A percentile compares a stretch with the other conserved stretches of the same genome.
Conservation (phyloP, 129 eudicot genomes). For the Tanacetum coccineum region DNA sequence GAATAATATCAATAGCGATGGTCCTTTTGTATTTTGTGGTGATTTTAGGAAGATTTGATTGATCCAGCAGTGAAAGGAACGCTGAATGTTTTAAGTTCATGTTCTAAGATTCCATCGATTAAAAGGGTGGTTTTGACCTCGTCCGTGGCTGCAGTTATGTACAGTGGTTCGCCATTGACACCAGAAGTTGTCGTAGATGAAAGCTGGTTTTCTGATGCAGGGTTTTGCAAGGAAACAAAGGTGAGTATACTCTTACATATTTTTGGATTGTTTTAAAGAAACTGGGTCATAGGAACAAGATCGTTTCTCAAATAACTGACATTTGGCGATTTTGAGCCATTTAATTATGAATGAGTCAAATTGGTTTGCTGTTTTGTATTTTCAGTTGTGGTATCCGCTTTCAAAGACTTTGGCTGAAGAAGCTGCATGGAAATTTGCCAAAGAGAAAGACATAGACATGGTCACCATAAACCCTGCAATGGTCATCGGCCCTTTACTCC, state of each 20-base stretch:
- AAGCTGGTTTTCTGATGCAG: neutral
- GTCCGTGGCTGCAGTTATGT: constrained; percentile 52
- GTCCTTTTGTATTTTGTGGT: neutral
- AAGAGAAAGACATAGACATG: constrained; percentile 62
- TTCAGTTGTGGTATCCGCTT: constrained; percentile 65
- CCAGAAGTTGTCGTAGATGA: constrained; percentile 32
- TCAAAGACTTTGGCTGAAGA: constrained; percentile 81
- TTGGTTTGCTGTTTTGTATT: constrained; percentile 1
- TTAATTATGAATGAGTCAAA: neutral
- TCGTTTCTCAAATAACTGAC: neutral
- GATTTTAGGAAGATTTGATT: constrained; percentile 55
- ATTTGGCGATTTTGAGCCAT: neutral
- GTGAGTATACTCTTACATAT: constrained; percentile 19
- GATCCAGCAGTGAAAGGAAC: constrained; percentile 90
- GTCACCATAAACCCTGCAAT: constrained; percentile 60
- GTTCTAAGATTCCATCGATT: constrained; percentile 46
- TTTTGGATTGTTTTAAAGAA: neutral
- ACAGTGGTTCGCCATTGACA: constrained; percentile 44
- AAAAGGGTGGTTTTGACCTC: constrained; percentile 76
- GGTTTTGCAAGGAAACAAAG: constrained; percentile 52
- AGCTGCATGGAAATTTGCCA: constrained; percentile 72
- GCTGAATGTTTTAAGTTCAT: constrained; percentile 69
- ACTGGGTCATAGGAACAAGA: neutral
- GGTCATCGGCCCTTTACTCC: constrained; percentile 67
- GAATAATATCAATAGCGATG: neutral